Evolutionary conservation across 805 yeast genomes (phyloP), one percentile per base, ranked within the genome.

Genomic region (Candida maltosa): DNA sequence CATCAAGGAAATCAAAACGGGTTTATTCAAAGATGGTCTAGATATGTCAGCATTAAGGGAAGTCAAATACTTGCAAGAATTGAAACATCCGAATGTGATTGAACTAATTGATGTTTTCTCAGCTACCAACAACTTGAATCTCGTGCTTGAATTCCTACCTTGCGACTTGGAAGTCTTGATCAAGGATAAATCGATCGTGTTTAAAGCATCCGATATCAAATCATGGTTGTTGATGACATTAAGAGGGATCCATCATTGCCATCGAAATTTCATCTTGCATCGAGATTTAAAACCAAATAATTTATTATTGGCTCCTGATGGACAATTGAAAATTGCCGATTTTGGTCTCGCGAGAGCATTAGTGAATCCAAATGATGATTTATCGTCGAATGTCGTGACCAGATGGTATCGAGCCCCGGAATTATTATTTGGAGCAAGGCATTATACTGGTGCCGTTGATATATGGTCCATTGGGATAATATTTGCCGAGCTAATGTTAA

Each of bases 31-130:
- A 56, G 97, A 93, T 62, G 99, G 99, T 0, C 64, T 93, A 34
- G 98, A 93, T 61, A 91, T 93, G 96, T 84, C 95, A 17, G 98
- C 98, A 25, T 76, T 88, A n/a, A 59, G 97, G 45, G 97, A 89
- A 56, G 87, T 88, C 44, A 89, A 88, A 51, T 87, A 84, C 50
- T 62, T 88, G 15, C 95, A 86, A 51, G 97, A 89, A 48, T 57
- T 89, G 36, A 73, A 74, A 31, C 73, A 58, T 54, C 70, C 64
- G 15, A 89, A 89, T 52, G 84, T 93, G 15, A 91, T 93, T 42
- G 95, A 87, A 52, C 69, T 93, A 34, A 70, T 87, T 3, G 97
- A 93, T 55, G 96, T 93, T 6, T 91, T 83, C 58, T 78, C 87
- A 16, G 68, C 79, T 0, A 66, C 76, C 24, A 67, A 71, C 33